phyloP scores from a whole-genome alignment of 768 basidiomycete species.

The Hericium erinaceus region DNA sequence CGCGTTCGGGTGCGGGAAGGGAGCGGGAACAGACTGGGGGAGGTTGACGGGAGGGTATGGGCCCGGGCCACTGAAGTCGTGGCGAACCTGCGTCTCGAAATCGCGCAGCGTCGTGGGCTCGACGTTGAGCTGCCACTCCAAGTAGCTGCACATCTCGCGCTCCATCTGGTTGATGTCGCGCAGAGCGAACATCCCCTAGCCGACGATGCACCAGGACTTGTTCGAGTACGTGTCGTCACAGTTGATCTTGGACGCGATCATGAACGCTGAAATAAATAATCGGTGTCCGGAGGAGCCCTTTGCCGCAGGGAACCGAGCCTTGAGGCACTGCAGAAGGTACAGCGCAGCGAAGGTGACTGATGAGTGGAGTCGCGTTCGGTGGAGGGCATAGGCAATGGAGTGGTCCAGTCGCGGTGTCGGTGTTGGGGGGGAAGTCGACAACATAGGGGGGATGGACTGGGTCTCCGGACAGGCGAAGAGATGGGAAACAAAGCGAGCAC shows the following conservation, averaged over 20 bases:
- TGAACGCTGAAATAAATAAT: conserved; percentile 85
- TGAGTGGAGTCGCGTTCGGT: conserved; percentile 44
- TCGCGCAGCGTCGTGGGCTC: no score
- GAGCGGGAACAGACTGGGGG: conserved; percentile 23
- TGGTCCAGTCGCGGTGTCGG: conserved; percentile 46
- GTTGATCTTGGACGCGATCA: conserved; percentile 76
- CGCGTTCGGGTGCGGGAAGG: no score
- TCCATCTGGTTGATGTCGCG: conserved; percentile 93
- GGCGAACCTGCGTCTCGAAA: conserved; percentile 41
- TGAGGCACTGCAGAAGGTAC: conserved; percentile 75
- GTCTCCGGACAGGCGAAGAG: no score
- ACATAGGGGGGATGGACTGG: no score
- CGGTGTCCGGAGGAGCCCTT: conserved; percentile 85
- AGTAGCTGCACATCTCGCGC: no score
- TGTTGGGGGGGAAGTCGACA: neutral
- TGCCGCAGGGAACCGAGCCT: conserved; percentile 83
- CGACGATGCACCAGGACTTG: conserved; percentile 57
- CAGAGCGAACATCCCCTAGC: conserved; percentile 54
- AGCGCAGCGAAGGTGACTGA: conserved; percentile 35
- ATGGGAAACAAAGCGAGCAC: no score
- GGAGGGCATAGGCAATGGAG: conserved; percentile 83
- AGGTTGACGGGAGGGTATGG: conserved; percentile 59
- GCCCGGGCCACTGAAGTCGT: conserved; percentile 48
- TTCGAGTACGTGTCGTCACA: conserved; percentile 63
- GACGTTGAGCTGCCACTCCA: no score